Evolutionary conservation across 768 basidiomycete genomes (phyloP), one percentile per base, ranked within the genome.

Genomic region (Collybia sp.): DNA sequence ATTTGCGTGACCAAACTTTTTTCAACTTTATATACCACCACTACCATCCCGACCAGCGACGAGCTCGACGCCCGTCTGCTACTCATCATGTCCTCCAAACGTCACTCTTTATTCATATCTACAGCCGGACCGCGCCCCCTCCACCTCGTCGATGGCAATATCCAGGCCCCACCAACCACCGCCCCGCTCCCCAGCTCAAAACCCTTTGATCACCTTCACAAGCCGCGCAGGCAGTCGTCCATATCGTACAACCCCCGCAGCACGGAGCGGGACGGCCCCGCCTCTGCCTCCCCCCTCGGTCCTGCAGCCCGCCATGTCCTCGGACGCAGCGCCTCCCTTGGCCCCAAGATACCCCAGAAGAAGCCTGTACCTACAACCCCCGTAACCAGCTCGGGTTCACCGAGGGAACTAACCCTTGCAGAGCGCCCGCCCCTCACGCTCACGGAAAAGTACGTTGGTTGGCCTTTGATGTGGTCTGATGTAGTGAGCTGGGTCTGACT

Each of bases 371-470:
- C 53, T 15, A 41, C 52, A 20, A 65, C 66, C 39, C 45, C 53
- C 13, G 42, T 52, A 20, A 65, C 66, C 39, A 56, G 66, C 47
- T 53, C 58, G 39, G 64, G 66, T 50, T 47, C 60, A 6, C 58
- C 59, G 30, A 54, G 53, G 18, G 53, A 53, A 39, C 19, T 8
- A 12, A n/a, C 48, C 25, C 30, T 30, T 12, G 42, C 43, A 46
- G 62, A 62, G 25, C 59, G 69, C 36, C 66, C 67, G n/a, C 82
- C 80, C 12, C 53, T 69, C 44, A 91, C 88, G 0, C 60, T 89
- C 45, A 76, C 78, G 41, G 88, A 90, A 65, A 85, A 80, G 86
- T 89, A 58, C 48, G 80, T 73, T 30, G 6, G 16, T 30, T 46
- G 35, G 20, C 41, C 47, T 43, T 42, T 38, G 32, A 44, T 44